Percentiles rank a stretch among this genome's conserved stretches.
These are phyloP conservation scores for Monosporascus sp. DNA, from an alignment of 2,329 filamentous ascomycete species.

Conservation along the genomic window DNA sequence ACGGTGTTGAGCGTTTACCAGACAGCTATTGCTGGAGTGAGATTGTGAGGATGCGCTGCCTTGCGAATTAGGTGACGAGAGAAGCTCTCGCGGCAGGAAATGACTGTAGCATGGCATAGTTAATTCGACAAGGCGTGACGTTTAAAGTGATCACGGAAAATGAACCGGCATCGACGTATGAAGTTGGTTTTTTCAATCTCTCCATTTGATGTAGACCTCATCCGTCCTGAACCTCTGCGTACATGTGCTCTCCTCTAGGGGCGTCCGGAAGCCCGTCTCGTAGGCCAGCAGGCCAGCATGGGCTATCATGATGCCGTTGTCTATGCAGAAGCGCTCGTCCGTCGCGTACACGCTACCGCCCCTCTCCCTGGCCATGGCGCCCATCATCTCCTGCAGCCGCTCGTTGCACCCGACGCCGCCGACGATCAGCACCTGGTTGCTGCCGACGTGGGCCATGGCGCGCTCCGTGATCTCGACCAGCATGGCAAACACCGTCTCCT, in stretches of 20 bases:
- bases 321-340: constrained; percentile 96
- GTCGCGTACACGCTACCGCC: constrained; percentile 91
- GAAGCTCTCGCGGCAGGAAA: no score
- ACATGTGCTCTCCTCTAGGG: constrained; percentile 75
- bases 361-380: constrained; percentile 81
- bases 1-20: no score
- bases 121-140: no score
- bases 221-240: constrained; percentile 81
- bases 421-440: constrained; percentile 85
- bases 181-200: constrained; percentile 42
- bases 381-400: constrained; percentile 97
- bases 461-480: constrained; percentile 97
- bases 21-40: no score
- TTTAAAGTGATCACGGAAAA: no score
- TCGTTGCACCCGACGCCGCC: constrained; percentile 95
- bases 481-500: constrained; percentile 96
- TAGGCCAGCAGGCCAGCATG: constrained; percentile 88
- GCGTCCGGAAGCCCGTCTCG: constrained; percentile 71
- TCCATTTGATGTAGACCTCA: constrained; percentile 75
- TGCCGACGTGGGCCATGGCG: constrained; percentile 96
- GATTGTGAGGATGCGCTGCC: no score
- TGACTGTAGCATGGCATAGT: no score
- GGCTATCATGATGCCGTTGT: constrained; percentile 99
- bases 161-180: not conserved
- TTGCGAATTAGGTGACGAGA: no score